Conservation (phyloP, 2,329 filamentous ascomycete genomes). For the Cordyceps pruinosa region DNA sequence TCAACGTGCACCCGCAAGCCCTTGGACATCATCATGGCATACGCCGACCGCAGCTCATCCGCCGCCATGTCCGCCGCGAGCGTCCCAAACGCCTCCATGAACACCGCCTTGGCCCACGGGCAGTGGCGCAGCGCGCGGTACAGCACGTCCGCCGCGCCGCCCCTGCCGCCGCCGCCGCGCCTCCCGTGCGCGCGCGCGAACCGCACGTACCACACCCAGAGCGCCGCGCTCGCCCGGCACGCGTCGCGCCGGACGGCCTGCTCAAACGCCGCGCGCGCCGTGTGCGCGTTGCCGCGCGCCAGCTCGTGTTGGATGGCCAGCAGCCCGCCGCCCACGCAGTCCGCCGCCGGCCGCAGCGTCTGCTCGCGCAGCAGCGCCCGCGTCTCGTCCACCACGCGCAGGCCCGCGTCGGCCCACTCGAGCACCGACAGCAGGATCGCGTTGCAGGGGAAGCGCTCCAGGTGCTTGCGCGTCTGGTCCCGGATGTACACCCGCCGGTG, state of each 20-base stretch:
- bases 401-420: slow-evolving; percentile 64
- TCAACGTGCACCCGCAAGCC: slow-evolving; percentile 46
- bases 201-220: slow-evolving; percentile 46
- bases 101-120: slow-evolving; percentile 42
- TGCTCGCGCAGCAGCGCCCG: slow-evolving; percentile 55
- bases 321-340: slow-evolving; percentile 37
- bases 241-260: slow-evolving; percentile 37
- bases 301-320: slow-evolving; percentile 49
- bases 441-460: slow-evolving; percentile 65
- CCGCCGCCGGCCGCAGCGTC: slow-evolving; percentile 33
- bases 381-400: slow-evolving; percentile 70
- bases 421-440: slow-evolving; percentile 67
- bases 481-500: slow-evolving; percentile 64
- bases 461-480: slow-evolving; percentile 51
- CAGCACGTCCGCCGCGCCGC: slow-evolving; percentile 38
- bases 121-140: slow-evolving; percentile 41
- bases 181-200: slow-evolving; percentile 36
- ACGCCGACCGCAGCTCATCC: slow-evolving; percentile 42
- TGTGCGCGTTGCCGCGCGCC: slow-evolving; percentile 40
- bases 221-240: slow-evolving; percentile 31
- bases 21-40: slow-evolving; percentile 40
- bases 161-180: neutral
- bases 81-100: slow-evolving; percentile 46
- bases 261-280: slow-evolving; percentile 45
- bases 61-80: slow-evolving; percentile 38